Evolutionary conservation across 768 basidiomycete genomes (phyloP), one percentile per base, ranked within the genome.

Genomic region (Amanita polypyramis): DNA sequence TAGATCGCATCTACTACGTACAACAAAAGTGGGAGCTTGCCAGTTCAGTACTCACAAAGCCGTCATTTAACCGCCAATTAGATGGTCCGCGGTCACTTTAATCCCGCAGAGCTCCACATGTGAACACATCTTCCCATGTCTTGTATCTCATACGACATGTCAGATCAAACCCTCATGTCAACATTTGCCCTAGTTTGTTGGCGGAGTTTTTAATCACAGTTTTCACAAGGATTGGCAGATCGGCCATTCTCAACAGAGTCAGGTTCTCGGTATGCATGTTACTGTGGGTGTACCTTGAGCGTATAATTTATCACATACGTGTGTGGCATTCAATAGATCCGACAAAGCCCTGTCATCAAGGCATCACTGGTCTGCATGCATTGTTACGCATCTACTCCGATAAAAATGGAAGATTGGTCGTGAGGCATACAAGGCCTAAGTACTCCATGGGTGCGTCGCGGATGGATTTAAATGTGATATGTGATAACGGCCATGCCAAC

Each of bases 91-190:
- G 17, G 12, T 25, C 21, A 36, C 33, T 46, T 10, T 25, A 35
- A 36, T 29, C 17, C 45, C 45, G 45, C 45, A 46, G 20, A 23
- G 21, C 45, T 46, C 45, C 45, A 15, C 32, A 37, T 46, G 45
- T n/a, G 25, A 46, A 46, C 5, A n/a, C 4, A 8, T 8, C 12
- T 47, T 47, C 37, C 46, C 45, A 47, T 23, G 40, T 41, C 47
- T 33, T 29, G n/a, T 20, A 15, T 25, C 33, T 33, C 47, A 30
- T 30, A 42, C 43, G 47, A 41, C 50, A 42, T 47, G 47, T 39
- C 35, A 55, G 50, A 62, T 59, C 60, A 61, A 58, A 58, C 58
- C 58, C 60, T 44, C 62, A 63, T 61, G 60, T 58, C 62, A 61
- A 42, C 51, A 51, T 41, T 46, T 47, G 52, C 49, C 55, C 56